Base-by-base conservation (phyloP, 2,329 filamentous ascomycete species). In the Claviceps africana region DNA sequence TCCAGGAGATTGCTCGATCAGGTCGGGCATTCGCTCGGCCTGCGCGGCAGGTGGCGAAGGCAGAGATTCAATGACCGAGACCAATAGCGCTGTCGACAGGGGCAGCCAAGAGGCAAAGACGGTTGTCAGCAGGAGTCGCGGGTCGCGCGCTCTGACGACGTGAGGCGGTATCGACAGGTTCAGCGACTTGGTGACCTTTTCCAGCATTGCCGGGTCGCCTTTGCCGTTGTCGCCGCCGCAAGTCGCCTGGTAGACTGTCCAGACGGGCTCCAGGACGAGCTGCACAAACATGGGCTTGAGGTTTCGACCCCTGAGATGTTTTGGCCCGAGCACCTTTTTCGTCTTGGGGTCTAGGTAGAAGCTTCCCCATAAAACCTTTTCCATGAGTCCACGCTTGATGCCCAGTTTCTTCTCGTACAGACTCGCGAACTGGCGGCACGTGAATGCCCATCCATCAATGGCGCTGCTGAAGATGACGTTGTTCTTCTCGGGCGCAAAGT, bases 401-500 rank as follows among this genome's bases (percentile, higher is more conserved):
- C 93, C 91, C 7, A 98, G 78, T 67, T 98, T 98, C 73, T 90
- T 95, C 69, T 97, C 91, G 64, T 97, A 98, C 30, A 97, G 72
- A 39, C 81, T 81, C 19, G 93, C 90, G 65, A 98, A 98, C 62
- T 98, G 93, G 49, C 89, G 81, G 48, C 95, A 84, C 0, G 93
- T 98, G 62, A 98, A 98, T 2, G 93, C 93, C 93, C 93, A 98
- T n/a, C 93, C 93, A 64, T 98, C 93, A 53, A 95, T 85, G 54
- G 93, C 93, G 65, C 91, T 97, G 72, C 88, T 89, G 67, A 98
- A 98, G 57, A 98, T 97, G 66, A 98, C 93, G 63, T 98, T 98
- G 67, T 96, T 96, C 69, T 91, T 95, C 64, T 98, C 93, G 0
- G 93, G 93, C 0, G 93, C 88, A 69, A 98, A 98, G 67, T 98